phyloP scores from a whole-genome alignment of 352 stramenopile genomes.

The Pythium rhizo-oryzae region DNA sequence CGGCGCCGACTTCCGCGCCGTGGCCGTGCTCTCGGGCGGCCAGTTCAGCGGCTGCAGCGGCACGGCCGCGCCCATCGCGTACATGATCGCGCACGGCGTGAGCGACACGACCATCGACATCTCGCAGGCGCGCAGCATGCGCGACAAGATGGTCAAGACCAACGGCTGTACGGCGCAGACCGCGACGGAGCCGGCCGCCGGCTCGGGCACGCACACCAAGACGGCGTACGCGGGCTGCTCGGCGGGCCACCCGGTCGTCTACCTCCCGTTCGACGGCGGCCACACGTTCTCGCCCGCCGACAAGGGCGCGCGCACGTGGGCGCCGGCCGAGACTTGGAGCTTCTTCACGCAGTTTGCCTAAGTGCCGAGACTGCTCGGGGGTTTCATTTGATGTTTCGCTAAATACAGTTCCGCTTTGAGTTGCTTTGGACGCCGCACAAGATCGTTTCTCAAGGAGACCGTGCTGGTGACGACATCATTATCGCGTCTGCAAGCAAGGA shows the following conservation, averaged over 20 bases:
- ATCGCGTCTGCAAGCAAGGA: too few species aligned
- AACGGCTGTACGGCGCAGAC: constrained; percentile 37
- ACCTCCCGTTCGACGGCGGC: constrained; percentile 40
- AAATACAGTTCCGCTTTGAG: too few species aligned
- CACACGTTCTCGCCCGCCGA: constrained; percentile 36
- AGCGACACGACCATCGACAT: too few species aligned
- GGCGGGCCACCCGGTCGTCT: constrained; percentile 29
- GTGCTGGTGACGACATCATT: too few species aligned
- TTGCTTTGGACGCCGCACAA: too few species aligned
- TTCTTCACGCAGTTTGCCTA: constrained; percentile 41
- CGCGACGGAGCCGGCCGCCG: constrained; percentile 22
- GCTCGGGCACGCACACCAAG: constrained; percentile 38
- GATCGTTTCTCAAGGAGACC: too few species aligned
- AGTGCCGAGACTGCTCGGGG: too few species aligned
- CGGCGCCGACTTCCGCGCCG: constrained; percentile 33
- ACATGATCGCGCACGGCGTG: constrained; percentile 30
- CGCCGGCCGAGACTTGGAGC: constrained; percentile 30
- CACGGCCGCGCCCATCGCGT: constrained; percentile 28
- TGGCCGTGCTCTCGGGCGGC: constrained; percentile 29
- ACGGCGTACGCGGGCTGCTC: constrained; percentile 40
- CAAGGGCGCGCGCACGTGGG: constrained; percentile 19
- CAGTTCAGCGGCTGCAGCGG: constrained; percentile 31
- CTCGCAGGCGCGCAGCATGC: too few species aligned
- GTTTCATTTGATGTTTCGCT: too few species aligned
- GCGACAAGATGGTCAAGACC: too few species aligned